Base-by-base conservation (phyloP, 2,329 filamentous ascomycete genomes). In the Fusarium stilboides region DNA sequence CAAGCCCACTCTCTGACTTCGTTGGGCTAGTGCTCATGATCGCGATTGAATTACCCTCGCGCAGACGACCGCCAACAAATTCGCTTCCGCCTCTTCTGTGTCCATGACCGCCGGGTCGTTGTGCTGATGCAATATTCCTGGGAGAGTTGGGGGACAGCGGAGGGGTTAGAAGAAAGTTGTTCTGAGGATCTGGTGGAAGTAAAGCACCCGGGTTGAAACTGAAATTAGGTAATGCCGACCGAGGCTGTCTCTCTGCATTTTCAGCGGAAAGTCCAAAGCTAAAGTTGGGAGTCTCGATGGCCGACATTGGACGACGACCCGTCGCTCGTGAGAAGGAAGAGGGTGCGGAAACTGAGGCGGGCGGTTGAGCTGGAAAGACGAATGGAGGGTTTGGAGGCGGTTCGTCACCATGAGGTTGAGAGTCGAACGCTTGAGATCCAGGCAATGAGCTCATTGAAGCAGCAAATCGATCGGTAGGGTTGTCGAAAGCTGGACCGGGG, bases 21-120 rank as follows among this genome's bases (percentile, higher is more conserved):
- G 89, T 91, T 28, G 91, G 90, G 73, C 90, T 94, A 14, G 88
- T 87, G 78, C 88, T 92, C 81, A 92, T 84, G 9, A 88, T 81
- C 12, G 87, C 86, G 50, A 89, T 88, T 1, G 86, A 83, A 47
- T 86, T 87, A 14, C 87, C 81, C 79, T 85, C 79, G 72, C 88
- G 83, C 70, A 86, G 80, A 72, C 91, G 91, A 9, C 92, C 92
- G 37, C 93, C 93, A 46, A 97, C 92, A 74, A 97, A 94, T 77
- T 97, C 94, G 77, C 94, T 97, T 28, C 90, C 92, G 55, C 92
- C 92, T 74, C 94, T 88, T 73, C 91, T 87, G 78, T 97, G 94
- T 31, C 91, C 90, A 76, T 94, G 92, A 22, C 90, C 89, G 33
- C 82, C 81, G 24, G 86, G 82, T 63, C 88, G 85, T 20, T 86